Evolutionary conservation across 163 green algal species (phyloP).

Genomic region (Smithsoniella earleae): DNA sequence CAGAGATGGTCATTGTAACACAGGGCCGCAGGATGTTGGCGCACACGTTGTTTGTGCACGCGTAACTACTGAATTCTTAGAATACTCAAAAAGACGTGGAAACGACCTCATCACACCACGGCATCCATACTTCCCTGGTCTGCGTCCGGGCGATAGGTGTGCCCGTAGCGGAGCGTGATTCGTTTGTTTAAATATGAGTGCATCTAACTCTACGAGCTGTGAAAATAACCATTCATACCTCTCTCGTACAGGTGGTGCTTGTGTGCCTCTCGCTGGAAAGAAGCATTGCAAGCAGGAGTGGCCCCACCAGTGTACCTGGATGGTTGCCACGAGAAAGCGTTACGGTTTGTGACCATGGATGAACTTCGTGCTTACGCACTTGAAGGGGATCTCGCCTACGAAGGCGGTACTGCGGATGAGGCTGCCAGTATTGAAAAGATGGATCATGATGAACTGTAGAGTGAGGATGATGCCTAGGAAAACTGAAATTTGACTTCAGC

Average conservation of each 20-base stretch:
- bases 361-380: not conserved
- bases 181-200: not conserved
- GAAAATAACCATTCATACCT: not conserved
- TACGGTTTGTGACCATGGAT: conserved; percentile 12
- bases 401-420: not conserved
- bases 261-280: conserved; percentile 12
- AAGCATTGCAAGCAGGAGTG: not conserved
- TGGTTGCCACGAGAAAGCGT: conserved; percentile 16
- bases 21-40: not conserved
- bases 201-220: not conserved
- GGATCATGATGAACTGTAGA: not conserved
- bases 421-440: not conserved
- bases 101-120: conserved; percentile 16
- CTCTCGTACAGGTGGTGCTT: conserved; percentile 10
- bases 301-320: conserved; percentile 18
- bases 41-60: conserved; percentile 11
- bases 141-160: conserved; percentile 3
- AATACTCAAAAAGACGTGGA: not conserved
- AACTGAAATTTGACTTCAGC: not conserved
- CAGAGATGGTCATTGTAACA: conserved; percentile 20
- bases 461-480: not conserved
- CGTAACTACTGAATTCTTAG: conserved; percentile 3
- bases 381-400: conserved; percentile 10
- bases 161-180: too few relatives aligned
- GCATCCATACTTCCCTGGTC: conserved; percentile 7